These are phyloP conservation scores for Beauveria sp. DNA, from an alignment of 2,329 filamentous ascomycete species.

Conservation along the genomic window DNA sequence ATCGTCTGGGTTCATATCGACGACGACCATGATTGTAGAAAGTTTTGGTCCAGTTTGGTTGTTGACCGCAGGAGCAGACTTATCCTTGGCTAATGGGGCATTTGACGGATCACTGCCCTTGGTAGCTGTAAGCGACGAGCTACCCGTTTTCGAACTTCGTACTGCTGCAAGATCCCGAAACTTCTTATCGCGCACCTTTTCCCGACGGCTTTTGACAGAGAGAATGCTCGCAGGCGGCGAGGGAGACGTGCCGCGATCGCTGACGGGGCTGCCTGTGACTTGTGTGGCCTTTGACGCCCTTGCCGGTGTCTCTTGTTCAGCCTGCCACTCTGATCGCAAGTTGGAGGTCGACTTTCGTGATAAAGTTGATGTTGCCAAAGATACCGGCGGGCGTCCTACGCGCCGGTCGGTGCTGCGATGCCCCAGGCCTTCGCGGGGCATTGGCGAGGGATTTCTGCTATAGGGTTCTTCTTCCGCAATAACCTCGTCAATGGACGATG, in stretches of 20 bases:
- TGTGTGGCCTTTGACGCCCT: slow-evolving; percentile 5
- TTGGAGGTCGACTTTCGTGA: slow-evolving; percentile 5
- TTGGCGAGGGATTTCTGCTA: slow-evolving; percentile 6
- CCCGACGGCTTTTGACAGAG: slow-evolving; percentile 25
- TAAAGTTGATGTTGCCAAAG: not conserved
- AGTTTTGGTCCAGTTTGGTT: slow-evolving; percentile 20
- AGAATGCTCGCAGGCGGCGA: slow-evolving; percentile 14
- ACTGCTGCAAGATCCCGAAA: slow-evolving; percentile 31
- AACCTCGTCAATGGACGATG: slow-evolving; percentile 19
- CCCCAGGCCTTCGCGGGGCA: not conserved
- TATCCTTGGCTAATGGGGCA: not conserved
- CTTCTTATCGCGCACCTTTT: slow-evolving; percentile 33
- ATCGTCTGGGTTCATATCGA: slow-evolving; percentile 23
- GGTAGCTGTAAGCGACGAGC: not conserved
- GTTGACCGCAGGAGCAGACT: slow-evolving; percentile 14
- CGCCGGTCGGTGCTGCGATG: slow-evolving; percentile 5
- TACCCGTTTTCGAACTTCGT: slow-evolving; percentile 8
- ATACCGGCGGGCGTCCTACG: slow-evolving; percentile 1
- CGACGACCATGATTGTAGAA: slow-evolving; percentile 32
- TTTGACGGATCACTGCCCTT: not conserved
- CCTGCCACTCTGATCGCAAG: not conserved
- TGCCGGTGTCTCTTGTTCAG: not conserved
- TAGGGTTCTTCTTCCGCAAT: slow-evolving; percentile 10
- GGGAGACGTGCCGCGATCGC: slow-evolving; percentile 11
- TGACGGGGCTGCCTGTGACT: slow-evolving; percentile 16